phyloP scores from a whole-genome alignment of 768 basidiomycete genomes.

The Hericium rajendrae region DNA sequence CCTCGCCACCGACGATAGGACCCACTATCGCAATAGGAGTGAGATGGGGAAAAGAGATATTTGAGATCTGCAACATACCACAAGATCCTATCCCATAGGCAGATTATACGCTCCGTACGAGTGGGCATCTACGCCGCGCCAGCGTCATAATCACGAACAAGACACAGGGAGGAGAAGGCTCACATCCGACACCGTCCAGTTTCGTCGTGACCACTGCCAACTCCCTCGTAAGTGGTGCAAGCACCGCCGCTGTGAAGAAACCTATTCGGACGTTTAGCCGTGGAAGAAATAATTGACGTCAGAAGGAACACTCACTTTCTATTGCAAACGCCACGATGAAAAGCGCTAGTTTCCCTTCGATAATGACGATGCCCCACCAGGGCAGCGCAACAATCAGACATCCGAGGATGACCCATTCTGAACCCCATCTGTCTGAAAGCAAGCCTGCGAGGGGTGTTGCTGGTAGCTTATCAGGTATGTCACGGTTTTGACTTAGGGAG shows the following conservation, averaged over 20 bases:
- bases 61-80: conserved; percentile 28
- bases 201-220: conserved; percentile 48
- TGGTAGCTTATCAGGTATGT: conserved; percentile 14
- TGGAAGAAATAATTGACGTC: too few relatives aligned
- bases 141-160: too few relatives aligned
- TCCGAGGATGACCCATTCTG: conserved; percentile 42
- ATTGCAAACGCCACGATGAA: conserved; percentile 43
- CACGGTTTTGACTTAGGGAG: neutral
- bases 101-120: conserved; percentile 70
- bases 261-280: conserved; percentile 24
- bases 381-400: conserved; percentile 47
- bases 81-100: conserved; percentile 57
- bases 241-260: conserved; percentile 49
- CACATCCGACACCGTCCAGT: conserved; percentile 61
- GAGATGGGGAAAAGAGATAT: neutral
- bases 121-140: conserved; percentile 45
- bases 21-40: conserved; percentile 37
- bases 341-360: conserved; percentile 36
- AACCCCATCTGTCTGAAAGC: conserved; percentile 43
- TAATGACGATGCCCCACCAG: conserved; percentile 49
- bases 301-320: conserved; percentile 34
- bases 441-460: conserved; percentile 52
- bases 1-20: conserved; percentile 64
- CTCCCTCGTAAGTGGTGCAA: conserved; percentile 59
- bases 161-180: conserved; percentile 14